Percentiles rank a stretch among this genome's conserved stretches.
Conservation (phyloP, 1,139 yeast species). For the Sugiyamaella neomexicana region DNA sequence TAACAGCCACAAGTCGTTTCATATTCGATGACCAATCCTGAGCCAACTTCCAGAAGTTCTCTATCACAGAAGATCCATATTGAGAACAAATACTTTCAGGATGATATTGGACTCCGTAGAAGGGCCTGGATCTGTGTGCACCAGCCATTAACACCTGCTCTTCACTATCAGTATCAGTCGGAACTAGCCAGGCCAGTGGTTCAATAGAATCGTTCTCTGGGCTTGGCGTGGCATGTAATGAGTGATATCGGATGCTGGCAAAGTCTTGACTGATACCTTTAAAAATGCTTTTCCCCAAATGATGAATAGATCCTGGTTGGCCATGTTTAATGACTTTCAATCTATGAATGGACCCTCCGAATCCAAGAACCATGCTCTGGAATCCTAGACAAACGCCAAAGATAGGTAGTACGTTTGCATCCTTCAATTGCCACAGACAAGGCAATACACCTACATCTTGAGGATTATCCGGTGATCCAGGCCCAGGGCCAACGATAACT, state of each 20-base stretch:
- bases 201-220: conserved; percentile 24
- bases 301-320: conserved; percentile 61
- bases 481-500: conserved; percentile 93
- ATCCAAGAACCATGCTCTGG: conserved; percentile 73
- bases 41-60: conserved; percentile 64
- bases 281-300: conserved; percentile 43
- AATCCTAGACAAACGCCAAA: conserved; percentile 94
- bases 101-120: conserved; percentile 94
- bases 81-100: conserved; percentile 92
- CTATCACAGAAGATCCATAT: conserved; percentile 57
- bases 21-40: conserved; percentile 23
- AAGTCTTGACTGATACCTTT: conserved; percentile 46
- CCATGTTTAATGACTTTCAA: conserved; percentile 77
- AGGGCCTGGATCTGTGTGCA: conserved; percentile 59
- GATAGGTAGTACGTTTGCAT: conserved; percentile 55
- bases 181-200: conserved; percentile 29
- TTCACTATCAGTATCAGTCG: conserved; percentile 24
- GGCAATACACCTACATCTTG: conserved; percentile 78
- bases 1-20: conserved; percentile 15
- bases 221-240: conserved; percentile 56
- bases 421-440: conserved; percentile 44
- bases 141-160: conserved; percentile 74
- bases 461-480: conserved; percentile 75
- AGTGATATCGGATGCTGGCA: conserved; percentile 85
- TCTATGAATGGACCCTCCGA: conserved; percentile 57